Conservation (phyloP, 495 filamentous ascomycete species). For the Penicillium tannophilum region DNA sequence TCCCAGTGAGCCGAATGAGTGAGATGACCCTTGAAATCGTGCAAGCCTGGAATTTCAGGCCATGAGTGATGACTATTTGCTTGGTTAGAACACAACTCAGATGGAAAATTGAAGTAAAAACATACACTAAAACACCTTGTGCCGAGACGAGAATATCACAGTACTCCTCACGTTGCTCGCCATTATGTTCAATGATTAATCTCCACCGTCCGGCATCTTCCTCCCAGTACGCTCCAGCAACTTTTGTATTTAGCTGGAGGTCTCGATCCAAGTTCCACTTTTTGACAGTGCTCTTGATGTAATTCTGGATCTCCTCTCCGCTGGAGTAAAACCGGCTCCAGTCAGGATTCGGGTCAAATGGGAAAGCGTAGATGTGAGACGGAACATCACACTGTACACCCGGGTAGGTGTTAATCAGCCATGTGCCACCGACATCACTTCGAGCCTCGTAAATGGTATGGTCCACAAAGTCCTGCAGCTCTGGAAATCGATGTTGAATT, state of each 20-base stretch:
- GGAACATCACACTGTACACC: slow-evolving; percentile 62
- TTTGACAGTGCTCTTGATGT: slow-evolving; percentile 51
- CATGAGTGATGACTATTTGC: slow-evolving; percentile 38
- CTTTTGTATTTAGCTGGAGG: slow-evolving; percentile 44
- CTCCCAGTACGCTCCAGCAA: slow-evolving; percentile 52
- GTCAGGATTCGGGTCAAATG: slow-evolving; percentile 60
- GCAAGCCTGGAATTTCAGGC: slow-evolving; percentile 52
- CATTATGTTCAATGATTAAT: slow-evolving; percentile 24
- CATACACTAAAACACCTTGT: slow-evolving; percentile 30
- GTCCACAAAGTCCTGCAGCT: slow-evolving; percentile 47
- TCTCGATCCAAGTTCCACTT: slow-evolving; percentile 58
- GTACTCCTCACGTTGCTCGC: slow-evolving; percentile 35
- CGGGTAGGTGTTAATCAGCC: slow-evolving; percentile 56
- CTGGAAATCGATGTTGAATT: slow-evolving; percentile 29
- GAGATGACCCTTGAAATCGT: slow-evolving; percentile 49
- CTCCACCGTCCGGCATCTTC: slow-evolving; percentile 38
- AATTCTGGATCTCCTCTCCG: slow-evolving; percentile 60
- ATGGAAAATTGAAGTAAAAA: background rate
- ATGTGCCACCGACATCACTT: slow-evolving; percentile 50
- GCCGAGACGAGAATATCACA: slow-evolving; percentile 49
- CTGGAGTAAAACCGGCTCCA: slow-evolving; percentile 61
- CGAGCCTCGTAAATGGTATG: slow-evolving; percentile 53
- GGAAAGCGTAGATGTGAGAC: slow-evolving; percentile 50
- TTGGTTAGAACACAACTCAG: slow-evolving; percentile 1
- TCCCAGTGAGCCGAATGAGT: slow-evolving; percentile 57